These are phyloP conservation scores for Rhynchospora breviuscula DNA, from an alignment of 176 grass and related monocot genomes.

Conservation along the genomic window DNA sequence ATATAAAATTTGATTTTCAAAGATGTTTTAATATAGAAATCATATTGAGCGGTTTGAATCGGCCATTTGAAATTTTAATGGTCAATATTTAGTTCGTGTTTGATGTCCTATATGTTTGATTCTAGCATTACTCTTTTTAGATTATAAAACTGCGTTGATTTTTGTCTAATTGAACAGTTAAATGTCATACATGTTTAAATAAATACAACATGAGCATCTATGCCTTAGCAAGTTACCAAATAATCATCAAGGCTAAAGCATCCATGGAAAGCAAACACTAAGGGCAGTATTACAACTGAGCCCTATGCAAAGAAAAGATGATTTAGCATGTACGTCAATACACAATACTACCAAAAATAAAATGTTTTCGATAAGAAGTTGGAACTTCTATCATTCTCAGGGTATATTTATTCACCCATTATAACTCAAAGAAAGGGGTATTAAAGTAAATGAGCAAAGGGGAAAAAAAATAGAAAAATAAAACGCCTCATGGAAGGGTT, in stretches of 20 bases:
- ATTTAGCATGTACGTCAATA: constrained; percentile 21
- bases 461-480: background rate
- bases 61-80: too few species aligned
- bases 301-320: background rate
- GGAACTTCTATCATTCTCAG: constrained; percentile 33
- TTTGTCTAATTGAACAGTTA: background rate
- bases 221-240: background rate
- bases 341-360: constrained; percentile 22
- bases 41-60: too few species aligned
- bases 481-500: constrained; percentile 51
- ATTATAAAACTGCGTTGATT: background rate
- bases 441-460: background rate
- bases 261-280: background rate
- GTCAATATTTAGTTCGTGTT: too few species aligned
- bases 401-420: constrained; percentile 78
- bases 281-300: background rate
- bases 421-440: constrained; percentile 23
- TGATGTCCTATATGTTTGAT: too few species aligned
- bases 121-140: background rate
- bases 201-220: background rate
- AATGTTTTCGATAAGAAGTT: constrained; percentile 4
- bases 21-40: too few species aligned
- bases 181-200: background rate
- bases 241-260: background rate
- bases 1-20: too few species aligned